Evolutionary conservation across 148 eudicot species (phyloP), one percentile per base, ranked within the genome.

Genomic region (Bassia scoparia): DNA sequence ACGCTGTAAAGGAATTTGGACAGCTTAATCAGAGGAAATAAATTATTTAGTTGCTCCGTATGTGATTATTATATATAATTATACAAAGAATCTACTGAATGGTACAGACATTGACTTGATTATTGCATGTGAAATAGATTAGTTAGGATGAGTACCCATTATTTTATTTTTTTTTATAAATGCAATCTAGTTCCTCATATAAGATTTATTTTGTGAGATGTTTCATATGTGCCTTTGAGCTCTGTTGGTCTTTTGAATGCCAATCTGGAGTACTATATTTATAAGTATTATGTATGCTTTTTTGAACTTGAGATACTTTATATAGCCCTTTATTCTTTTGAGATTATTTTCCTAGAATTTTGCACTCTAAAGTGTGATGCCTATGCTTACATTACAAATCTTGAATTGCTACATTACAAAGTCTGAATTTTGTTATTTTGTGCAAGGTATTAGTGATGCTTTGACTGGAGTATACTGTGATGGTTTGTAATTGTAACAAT

Each of bases 391-490:
- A 54, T 6, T 38, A 8, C 34, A 31, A 65, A 41, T 41, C 46
- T 14, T 41, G 46, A 8, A 2, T n/a, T n/a, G n/a, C n/a, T n/a
- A n/a, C n/a, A n/a, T n/a, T n/a, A n/a, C n/a, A n/a, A n/a, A 58
- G 44, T 44, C n/a, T 24, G 8, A 55, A 61, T 53, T 69, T 74
- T 50, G 37, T 63, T 81, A 13, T 80, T 61, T 31, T 86, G 75
- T 73, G 68, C 84, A n/a, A 96, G 99, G 81, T 96, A 96, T 69
- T 96, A 97, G 81, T 97, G 92, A 79, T 96, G 99, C 86, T 96
- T 96, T 82, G 99, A 88, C 99, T 75, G 99, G 99, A 76, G 78
- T 92, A 61, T 92, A 96, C 69, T 96, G 99, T 75, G 95, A 96
- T 83, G 99, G 99, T 26, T n/a, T 96, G 99, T 87, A 96, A 96